These are phyloP conservation scores for Gracilaria domingensis DNA, from an alignment of 23 red algal species.

Conservation along the genomic window DNA sequence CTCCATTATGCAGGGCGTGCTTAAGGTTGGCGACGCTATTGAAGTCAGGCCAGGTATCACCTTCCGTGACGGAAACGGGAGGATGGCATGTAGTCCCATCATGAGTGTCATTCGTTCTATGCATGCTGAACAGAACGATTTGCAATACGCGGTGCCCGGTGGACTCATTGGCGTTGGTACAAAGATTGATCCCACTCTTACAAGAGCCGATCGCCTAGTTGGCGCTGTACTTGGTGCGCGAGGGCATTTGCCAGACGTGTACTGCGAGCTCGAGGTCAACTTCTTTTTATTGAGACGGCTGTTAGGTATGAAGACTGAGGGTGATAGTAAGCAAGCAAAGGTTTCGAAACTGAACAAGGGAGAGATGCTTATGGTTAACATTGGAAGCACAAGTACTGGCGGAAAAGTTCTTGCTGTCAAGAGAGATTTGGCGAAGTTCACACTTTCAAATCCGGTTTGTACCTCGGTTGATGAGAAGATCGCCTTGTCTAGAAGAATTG, in stretches of 20 bases:
- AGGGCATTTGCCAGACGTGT: slow-evolving; percentile 94
- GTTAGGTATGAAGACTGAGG: slow-evolving; percentile 95
- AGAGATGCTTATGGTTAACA: slow-evolving; percentile 98
- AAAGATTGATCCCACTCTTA: slow-evolving; percentile 99
- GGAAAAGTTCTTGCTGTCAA: slow-evolving; percentile 93
- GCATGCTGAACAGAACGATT: slow-evolving; percentile 94
- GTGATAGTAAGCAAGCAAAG: slow-evolving; percentile 86
- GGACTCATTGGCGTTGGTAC: slow-evolving; percentile 98
- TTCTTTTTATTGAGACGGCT: slow-evolving; percentile 96
- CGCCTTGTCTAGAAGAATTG: slow-evolving; percentile 92
- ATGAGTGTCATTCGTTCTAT: slow-evolving; percentile 92
- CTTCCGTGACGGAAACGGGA: slow-evolving; percentile 67
- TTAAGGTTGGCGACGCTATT: slow-evolving; percentile 92
- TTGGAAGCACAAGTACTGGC: slow-evolving; percentile 95
- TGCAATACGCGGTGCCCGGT: slow-evolving; percentile 97
- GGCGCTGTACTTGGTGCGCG: slow-evolving; percentile 92
- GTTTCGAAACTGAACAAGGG: slow-evolving; percentile 89
- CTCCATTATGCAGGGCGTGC: slow-evolving; percentile 97
- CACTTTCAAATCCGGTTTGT: slow-evolving; percentile 91
- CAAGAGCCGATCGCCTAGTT: slow-evolving; percentile 95
- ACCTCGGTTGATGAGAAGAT: slow-evolving; percentile 97
- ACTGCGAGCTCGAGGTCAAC: slow-evolving; percentile 95
- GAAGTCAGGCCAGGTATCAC: slow-evolving; percentile 97
- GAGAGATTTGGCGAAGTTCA: slow-evolving; percentile 92
- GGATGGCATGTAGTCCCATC: slow-evolving; percentile 88